Percentiles rank a stretch among this genome's conserved stretches.
Conservation (phyloP, 805 yeast species). For the Yarrowia osloensis region DNA sequence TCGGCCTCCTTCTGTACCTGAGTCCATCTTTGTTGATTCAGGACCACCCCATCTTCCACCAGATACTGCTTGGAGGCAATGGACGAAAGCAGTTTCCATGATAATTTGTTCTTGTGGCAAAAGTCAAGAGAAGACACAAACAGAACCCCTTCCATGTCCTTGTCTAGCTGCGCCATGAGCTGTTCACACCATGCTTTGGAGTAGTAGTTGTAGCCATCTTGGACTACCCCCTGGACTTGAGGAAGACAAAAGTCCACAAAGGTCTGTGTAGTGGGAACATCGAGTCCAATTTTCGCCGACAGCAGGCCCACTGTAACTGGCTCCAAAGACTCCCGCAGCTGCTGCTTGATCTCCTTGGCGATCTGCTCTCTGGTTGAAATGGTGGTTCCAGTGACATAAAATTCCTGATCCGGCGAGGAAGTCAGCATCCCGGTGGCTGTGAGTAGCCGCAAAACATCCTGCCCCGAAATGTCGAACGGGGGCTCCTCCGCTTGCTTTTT, state of each 20-base stretch:
- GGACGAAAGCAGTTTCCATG: conserved; percentile 9
- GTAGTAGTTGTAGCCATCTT: conserved; percentile 18
- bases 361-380: conserved; percentile 22
- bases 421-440: conserved; percentile 6
- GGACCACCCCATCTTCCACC: conserved; percentile 18
- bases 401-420: conserved; percentile 18
- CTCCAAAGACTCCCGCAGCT: conserved; percentile 10
- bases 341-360: conserved; percentile 14
- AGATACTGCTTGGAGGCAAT: not conserved
- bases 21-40: not conserved
- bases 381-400: conserved; percentile 10
- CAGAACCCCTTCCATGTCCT: not conserved
- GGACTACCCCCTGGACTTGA: conserved; percentile 2
- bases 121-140: conserved; percentile 12
- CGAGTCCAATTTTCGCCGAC: conserved; percentile 2
- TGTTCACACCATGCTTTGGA: conserved; percentile 23
- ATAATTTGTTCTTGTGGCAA: conserved; percentile 16
- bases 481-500: conserved; percentile 2
- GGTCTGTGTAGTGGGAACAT: conserved; percentile 6
- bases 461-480: not conserved
- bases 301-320: conserved; percentile 21
- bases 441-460: conserved; percentile 21
- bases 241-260: conserved; percentile 17
- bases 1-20: not conserved
- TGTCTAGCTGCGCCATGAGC: not conserved